These are phyloP conservation scores for Backusella tarrabulga DNA, from an alignment of 192 early-diverging fungal genomes.

Conservation along the genomic window DNA sequence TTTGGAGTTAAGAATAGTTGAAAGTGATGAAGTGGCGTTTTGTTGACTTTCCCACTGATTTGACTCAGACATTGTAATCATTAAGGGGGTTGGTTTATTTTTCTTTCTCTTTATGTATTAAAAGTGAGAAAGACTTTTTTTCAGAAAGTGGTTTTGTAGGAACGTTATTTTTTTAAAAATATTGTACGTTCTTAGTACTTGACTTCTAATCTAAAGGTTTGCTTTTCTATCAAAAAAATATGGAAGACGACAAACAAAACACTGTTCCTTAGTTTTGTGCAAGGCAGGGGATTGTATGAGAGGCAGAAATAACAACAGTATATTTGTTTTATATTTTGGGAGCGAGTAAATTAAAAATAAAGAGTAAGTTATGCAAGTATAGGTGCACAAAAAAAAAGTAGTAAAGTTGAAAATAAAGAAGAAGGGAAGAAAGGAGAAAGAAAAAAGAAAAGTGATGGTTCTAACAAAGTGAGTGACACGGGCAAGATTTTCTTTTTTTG, in stretches of 20 bases:
- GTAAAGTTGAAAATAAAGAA: background rate
- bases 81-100: background rate
- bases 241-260: background rate
- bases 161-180: background rate
- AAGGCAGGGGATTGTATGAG: background rate
- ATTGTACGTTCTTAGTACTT: background rate
- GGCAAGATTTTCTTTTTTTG: constrained; percentile 22
- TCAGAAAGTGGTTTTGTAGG: background rate
- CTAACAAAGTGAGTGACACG: constrained; percentile 12
- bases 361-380: background rate
- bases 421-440: background rate
- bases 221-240: background rate
- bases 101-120: constrained; percentile 3
- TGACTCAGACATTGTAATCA: constrained; percentile 8
- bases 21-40: constrained; percentile 7
- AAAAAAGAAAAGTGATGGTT: background rate
- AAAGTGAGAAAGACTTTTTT: background rate
- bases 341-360: background rate
- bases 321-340: background rate
- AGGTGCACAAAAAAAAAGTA: background rate
- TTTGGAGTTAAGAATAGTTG: constrained; percentile 6
- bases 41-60: constrained; percentile 8
- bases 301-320: background rate
- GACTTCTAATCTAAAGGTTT: background rate
- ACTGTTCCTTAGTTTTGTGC: background rate